Base-by-base conservation (phyloP, 331 rosid genomes). In the Dryas integrifolia region DNA sequence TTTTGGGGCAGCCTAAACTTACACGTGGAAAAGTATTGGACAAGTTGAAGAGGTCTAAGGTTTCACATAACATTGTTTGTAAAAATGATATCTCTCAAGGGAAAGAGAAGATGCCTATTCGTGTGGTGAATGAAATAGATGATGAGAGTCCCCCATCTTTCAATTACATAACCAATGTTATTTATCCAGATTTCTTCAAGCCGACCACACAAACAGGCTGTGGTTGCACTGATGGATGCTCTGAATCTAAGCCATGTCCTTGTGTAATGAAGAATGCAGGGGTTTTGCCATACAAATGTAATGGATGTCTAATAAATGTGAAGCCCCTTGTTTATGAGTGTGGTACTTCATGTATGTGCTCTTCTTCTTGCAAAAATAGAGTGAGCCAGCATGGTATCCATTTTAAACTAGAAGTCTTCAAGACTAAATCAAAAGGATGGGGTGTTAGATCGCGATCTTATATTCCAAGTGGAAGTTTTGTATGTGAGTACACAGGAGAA, bases 401-500 rank as follows among this genome's bases (percentile, higher is more conserved):
- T 4, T 79, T 86, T 46, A 79, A 75, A 5, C 80, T 86, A 0
- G 88, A 84, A 65, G 81, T 86, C n/a, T 84, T 79, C 69, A 63
- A 18, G 50, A 74, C 85, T 1, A n/a, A 59, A 44, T 24, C 6
- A 2, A 74, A 56, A 49, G 82, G 82, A 39, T 86, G 91, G 91
- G 86, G 82, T 69, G 86, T 86, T 43, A 69, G 86, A 66, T 74
- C 91, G 0, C 82, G 76, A 21, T 76, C 81, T 3, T 86, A 55
- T 49, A 84, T 86, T 65, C 80, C 80, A 8, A 18, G 58, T 0
- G 85, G 86, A 72, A 77, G 82, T 69, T 82, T 84, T 72, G 74
- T 84, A 6, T 86, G 90, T 1, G 88, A 84, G 68, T 84, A 64
- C 16, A 15, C 79, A n/a, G 88, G 90, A 21, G 86, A 81, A 70